These are phyloP conservation scores for Psilocybe cyanescens DNA, from an alignment of 768 basidiomycete genomes.

Conservation along the genomic window DNA sequence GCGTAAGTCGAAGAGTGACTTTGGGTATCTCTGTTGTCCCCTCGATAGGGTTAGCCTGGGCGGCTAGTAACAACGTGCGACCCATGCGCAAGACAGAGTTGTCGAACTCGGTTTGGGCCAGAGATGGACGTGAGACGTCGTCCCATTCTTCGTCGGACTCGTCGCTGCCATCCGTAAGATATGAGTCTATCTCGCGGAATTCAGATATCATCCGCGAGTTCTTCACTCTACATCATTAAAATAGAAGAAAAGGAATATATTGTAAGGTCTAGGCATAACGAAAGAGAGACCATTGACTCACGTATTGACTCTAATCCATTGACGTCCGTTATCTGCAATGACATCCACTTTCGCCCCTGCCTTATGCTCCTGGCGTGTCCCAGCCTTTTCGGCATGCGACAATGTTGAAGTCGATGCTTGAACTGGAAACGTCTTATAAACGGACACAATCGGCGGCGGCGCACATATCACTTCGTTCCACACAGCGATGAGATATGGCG, in stretches of 20 bases:
- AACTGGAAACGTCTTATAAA: slow-evolving; percentile 58
- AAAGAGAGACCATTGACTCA: slow-evolving; percentile 39
- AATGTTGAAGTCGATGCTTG: slow-evolving; percentile 4
- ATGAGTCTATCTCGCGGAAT: slow-evolving; percentile 85
- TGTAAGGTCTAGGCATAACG: background rate
- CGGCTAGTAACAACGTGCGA: slow-evolving; percentile 66
- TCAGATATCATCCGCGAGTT: slow-evolving; percentile 78
- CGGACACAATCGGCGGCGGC: slow-evolving; percentile 54
- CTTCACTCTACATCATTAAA: slow-evolving; percentile 56
- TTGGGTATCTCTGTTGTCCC: slow-evolving; percentile 41
- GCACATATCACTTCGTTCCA: slow-evolving; percentile 80
- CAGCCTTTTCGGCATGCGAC: slow-evolving; percentile 22
- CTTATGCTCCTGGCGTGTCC: slow-evolving; percentile 25
- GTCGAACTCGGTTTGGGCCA: slow-evolving; percentile 59
- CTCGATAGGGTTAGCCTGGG: slow-evolving; percentile 56
- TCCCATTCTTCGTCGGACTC: slow-evolving; percentile 57
- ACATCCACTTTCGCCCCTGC: slow-evolving; percentile 77
- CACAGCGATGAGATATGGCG: slow-evolving; percentile 78
- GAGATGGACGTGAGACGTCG: slow-evolving; percentile 42
- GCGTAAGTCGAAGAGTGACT: slow-evolving; percentile 69
- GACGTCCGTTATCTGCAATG: slow-evolving; percentile 71
- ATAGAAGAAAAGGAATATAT: background rate
- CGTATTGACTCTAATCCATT: slow-evolving; percentile 91
- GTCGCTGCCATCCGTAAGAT: slow-evolving; percentile 61
- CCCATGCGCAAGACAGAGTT: slow-evolving; percentile 79